Conservation (phyloP, 495 filamentous ascomycete genomes). For the Podospora pseudocomata region DNA sequence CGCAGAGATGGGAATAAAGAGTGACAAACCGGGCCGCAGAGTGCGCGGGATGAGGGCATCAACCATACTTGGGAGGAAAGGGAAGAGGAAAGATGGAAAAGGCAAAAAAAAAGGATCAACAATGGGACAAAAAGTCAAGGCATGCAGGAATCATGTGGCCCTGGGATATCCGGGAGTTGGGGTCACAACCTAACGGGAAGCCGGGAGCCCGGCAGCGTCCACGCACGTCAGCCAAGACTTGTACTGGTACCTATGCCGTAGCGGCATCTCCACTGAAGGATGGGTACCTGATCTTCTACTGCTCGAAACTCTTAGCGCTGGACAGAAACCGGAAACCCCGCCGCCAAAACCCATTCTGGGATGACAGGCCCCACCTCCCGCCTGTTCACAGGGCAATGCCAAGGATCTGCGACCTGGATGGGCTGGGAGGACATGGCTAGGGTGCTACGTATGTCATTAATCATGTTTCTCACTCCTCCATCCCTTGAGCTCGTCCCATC, state of each 20-base stretch:
- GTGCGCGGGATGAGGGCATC: neutral
- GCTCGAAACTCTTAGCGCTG: neutral
- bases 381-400: neutral
- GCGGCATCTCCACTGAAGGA: neutral
- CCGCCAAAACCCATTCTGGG: neutral
- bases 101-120: neutral
- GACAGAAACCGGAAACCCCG: neutral
- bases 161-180: neutral
- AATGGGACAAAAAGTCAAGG: neutral
- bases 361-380: neutral
- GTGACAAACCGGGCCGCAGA: neutral
- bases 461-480: neutral
- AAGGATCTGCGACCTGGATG: neutral
- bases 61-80: neutral
- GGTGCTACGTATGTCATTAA: neutral
- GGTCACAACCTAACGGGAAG: neutral
- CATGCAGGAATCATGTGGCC: neutral
- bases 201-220: neutral
- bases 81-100: neutral
- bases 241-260: neutral
- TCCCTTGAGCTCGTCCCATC: constrained; percentile 16
- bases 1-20: neutral
- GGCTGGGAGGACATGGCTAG: neutral
- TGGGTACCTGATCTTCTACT: neutral
- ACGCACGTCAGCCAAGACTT: neutral